These are phyloP conservation scores for Castanospermum australe DNA, from an alignment of 306 rosid species.

Conservation along the genomic window DNA sequence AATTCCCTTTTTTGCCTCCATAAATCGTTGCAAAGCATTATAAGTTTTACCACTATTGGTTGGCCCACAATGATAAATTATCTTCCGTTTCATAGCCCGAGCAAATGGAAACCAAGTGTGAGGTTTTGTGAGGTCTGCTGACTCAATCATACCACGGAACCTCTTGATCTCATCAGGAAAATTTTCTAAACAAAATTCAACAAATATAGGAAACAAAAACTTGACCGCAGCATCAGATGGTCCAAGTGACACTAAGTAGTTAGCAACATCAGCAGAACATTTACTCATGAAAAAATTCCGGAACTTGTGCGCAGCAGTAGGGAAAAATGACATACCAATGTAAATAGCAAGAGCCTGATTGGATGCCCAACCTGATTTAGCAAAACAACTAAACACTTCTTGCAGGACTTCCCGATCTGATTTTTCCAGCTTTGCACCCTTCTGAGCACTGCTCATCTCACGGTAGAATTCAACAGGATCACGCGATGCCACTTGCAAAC, in stretches of 20 bases:
- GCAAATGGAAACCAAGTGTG: constrained; percentile 97
- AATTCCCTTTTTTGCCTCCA: constrained; percentile 82
- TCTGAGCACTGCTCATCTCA: constrained; percentile 39
- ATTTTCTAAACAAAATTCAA: constrained; percentile 77
- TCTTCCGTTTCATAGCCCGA: constrained; percentile 89
- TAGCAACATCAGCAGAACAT: constrained; percentile 52
- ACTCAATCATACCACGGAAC: constrained; percentile 57
- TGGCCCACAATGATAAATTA: constrained; percentile 92
- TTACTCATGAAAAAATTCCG: constrained; percentile 49
- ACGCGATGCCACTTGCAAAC: constrained; percentile 34
- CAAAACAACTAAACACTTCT: constrained; percentile 46
- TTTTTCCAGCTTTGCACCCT: constrained; percentile 35
- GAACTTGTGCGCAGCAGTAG: constrained; percentile 71
- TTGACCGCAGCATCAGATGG: constrained; percentile 63
- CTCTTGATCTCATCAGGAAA: constrained; percentile 74
- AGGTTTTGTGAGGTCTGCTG: constrained; percentile 87
- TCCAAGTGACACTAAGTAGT: constrained; percentile 64
- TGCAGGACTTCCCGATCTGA: constrained; percentile 44
- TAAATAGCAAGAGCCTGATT: constrained; percentile 92
- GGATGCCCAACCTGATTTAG: constrained; percentile 76
- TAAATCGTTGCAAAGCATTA: constrained; percentile 85
- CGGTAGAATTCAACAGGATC: constrained; percentile 64
- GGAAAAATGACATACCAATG: constrained; percentile 86
- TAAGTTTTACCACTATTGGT: constrained; percentile 96
- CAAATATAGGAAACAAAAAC: constrained; percentile 85